phyloP scores from a whole-genome alignment of 306 rosid species.

The Sindora glabra region DNA sequence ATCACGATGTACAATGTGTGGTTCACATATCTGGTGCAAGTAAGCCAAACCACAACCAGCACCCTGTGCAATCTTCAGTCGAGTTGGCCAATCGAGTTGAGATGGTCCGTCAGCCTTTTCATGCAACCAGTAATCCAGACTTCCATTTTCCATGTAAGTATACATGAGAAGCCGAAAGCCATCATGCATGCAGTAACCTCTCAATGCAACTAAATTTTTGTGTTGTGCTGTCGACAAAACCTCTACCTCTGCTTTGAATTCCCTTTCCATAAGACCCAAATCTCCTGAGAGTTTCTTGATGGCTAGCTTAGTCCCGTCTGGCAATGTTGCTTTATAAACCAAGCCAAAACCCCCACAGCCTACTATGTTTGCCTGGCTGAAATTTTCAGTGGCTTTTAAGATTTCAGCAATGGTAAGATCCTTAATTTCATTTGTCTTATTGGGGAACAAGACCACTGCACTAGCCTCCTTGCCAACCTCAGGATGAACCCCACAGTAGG shows the following conservation, averaged over 20 bases:
- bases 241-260: conserved; percentile 89
- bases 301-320: conserved; percentile 65
- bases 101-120: conserved; percentile 75
- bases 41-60: conserved; percentile 76
- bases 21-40: conserved; percentile 85
- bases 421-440: conserved; percentile 48
- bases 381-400: conserved; percentile 80
- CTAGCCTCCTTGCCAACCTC: conserved; percentile 63
- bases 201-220: conserved; percentile 77
- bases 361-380: conserved; percentile 80
- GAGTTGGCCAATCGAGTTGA: conserved; percentile 75
- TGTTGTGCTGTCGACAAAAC: conserved; percentile 87
- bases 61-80: conserved; percentile 60
- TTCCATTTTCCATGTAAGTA: conserved; percentile 89
- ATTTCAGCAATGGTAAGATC: conserved; percentile 76
- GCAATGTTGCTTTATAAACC: conserved; percentile 80
- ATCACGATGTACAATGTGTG: conserved; percentile 91
- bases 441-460: conserved; percentile 75
- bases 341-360: conserved; percentile 97
- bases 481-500: conserved; percentile 45
- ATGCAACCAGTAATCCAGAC: conserved; percentile 90
- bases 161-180: conserved; percentile 79
- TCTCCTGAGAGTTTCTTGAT: conserved; percentile 95
- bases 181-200: conserved; percentile 77
- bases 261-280: conserved; percentile 89